Evolutionary conservation across 441 rosid genomes (phyloP).

Genomic region (Melastoma candidum): DNA sequence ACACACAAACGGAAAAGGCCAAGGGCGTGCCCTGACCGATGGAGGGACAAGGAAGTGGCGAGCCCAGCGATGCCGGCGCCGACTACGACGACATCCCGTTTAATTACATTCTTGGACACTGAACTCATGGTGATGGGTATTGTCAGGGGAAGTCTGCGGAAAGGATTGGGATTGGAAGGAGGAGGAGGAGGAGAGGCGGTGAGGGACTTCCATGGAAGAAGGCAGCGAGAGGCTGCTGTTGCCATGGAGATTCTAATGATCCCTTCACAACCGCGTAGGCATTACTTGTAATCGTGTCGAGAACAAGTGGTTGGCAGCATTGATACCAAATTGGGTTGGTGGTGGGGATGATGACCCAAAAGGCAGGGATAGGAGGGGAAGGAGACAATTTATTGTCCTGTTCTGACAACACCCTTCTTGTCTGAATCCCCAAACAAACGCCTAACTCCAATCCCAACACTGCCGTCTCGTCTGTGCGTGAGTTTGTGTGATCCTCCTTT

Average conservation of each 20-base stretch:
- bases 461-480: no score
- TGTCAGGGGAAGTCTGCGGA: slow-evolving; percentile 8
- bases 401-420: no score
- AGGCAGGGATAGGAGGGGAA: no score
- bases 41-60: slow-evolving; percentile 78
- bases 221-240: slow-evolving; percentile 17
- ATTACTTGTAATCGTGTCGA: no score
- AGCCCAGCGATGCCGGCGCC: slow-evolving; percentile 93
- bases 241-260: slow-evolving; percentile 18
- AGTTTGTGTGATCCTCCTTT: no score
- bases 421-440: no score
- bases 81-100: slow-evolving; percentile 56
- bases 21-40: slow-evolving; percentile 29
- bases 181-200: slow-evolving; percentile 6
- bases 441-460: no score
- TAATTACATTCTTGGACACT: slow-evolving; percentile 26
- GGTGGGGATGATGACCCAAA: no score
- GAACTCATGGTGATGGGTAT: slow-evolving; percentile 15
- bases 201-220: slow-evolving; percentile 22
- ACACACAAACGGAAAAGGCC: not conserved
- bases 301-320: no score
- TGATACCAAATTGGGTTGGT: no score
- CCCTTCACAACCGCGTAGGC: no score
- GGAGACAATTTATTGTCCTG: no score
- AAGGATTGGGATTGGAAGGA: slow-evolving; percentile 7